Evolutionary conservation across 192 early-diverging fungal species (phyloP).

Genomic region (Podochytrium sp.): DNA sequence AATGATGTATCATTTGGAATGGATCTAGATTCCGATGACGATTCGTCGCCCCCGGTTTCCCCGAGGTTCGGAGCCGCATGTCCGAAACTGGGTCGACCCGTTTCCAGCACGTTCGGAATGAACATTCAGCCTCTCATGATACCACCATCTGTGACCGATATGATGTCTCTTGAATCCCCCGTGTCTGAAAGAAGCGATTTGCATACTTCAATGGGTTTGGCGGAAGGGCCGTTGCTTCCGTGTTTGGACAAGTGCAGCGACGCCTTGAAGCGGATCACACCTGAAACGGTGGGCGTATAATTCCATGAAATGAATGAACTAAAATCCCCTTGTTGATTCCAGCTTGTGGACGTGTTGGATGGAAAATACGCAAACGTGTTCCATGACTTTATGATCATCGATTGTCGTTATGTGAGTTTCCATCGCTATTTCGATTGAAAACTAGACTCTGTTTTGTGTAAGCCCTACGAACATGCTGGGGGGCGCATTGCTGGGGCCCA

Average conservation of each 20-base stretch:
- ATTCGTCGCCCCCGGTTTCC: no score
- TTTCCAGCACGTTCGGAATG: no score
- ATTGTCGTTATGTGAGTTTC: conserved; percentile 70
- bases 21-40: no score
- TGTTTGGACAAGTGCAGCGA: conserved; percentile 16
- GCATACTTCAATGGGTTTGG: no score
- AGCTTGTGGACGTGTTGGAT: conserved; percentile 68
- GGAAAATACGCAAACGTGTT: conserved; percentile 62
- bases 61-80: no score
- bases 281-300: conserved; percentile 24
- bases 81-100: no score
- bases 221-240: no score
- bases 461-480: conserved; percentile 82
- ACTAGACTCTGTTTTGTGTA: not conserved
- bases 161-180: no score
- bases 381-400: conserved; percentile 73
- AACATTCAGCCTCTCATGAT: no score
- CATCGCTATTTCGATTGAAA: not conserved
- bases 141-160: no score
- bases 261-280: conserved; percentile 35
- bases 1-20: no score
- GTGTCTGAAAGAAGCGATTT: no score
- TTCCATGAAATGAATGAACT: not conserved
- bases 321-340: not conserved
- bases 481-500: conserved; percentile 78